A percentile compares a stretch with the other conserved stretches of the same genome.
Evolutionary conservation across 2,329 filamentous ascomycete genomes (phyloP).

Genomic region (Lasiodiplodia theobromae): DNA sequence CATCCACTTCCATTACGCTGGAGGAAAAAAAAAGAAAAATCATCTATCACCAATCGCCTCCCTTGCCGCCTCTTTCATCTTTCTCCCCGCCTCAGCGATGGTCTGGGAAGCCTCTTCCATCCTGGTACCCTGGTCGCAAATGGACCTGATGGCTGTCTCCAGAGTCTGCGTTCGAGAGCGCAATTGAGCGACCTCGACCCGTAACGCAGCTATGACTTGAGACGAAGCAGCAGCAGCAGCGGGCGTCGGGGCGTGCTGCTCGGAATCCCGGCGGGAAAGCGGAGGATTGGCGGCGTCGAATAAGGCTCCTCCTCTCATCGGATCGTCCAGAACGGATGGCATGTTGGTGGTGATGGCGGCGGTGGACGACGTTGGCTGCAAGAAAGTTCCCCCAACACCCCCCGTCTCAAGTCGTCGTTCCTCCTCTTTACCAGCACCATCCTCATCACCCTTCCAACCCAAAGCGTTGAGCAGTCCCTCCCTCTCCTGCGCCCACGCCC

Average conservation of each 20-base stretch:
- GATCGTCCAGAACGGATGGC: not conserved
- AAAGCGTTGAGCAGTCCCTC: conserved; percentile 46
- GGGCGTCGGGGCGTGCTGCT: not conserved
- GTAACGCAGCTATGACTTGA: conserved; percentile 42
- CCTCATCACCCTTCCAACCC: conserved; percentile 42
- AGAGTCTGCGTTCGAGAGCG: conserved; percentile 40
- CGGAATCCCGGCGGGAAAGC: not conserved
- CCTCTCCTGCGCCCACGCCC: conserved; percentile 51
- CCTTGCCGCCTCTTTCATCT: conserved; percentile 36
- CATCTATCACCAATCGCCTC: conserved; percentile 28
- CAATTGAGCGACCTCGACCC: conserved; percentile 41
- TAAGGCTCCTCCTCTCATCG: not conserved
- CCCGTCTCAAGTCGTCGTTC: conserved; percentile 4
- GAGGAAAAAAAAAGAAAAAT: conserved; percentile 2
- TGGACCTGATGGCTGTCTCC: conserved; percentile 39
- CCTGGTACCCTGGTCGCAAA: conserved; percentile 40
- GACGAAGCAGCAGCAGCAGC: conserved; percentile 13
- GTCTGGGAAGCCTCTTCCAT: conserved; percentile 40
- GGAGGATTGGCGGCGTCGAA: not conserved
- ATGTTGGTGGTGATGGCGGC: not conserved
- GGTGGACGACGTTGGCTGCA: conserved; percentile 1
- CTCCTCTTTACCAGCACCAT: conserved; percentile 12
- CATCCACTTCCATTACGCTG: not conserved
- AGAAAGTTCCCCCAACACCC: not conserved
- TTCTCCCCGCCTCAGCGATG: conserved; percentile 39